phyloP scores from a whole-genome alignment of 306 rosid genomes.

The Benincasa hispida region DNA sequence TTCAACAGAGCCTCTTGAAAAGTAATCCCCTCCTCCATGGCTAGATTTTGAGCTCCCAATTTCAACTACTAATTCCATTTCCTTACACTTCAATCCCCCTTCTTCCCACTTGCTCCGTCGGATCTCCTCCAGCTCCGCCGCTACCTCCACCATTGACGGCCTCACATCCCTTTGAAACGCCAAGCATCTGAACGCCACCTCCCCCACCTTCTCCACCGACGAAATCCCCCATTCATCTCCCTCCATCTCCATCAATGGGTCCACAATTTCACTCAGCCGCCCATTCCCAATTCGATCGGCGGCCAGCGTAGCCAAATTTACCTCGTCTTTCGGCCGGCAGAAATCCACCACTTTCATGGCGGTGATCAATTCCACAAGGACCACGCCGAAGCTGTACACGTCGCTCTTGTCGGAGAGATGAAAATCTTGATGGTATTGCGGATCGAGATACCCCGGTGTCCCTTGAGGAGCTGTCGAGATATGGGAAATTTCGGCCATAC shows the following conservation, averaged over 20 bases:
- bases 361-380: conserved; percentile 72
- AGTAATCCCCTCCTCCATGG: conserved; percentile 19
- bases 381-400: conserved; percentile 89
- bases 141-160: conserved; percentile 86
- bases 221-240: conserved; percentile 36
- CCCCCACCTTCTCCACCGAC: conserved; percentile 59
- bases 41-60: conserved; percentile 16
- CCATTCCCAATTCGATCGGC: conserved; percentile 60
- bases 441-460: conserved; percentile 92
- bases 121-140: conserved; percentile 56
- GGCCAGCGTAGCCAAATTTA: conserved; percentile 63
- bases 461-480: conserved; percentile 96
- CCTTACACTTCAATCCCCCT: conserved; percentile 17
- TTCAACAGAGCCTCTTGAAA: conserved; percentile 59
- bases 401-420: conserved; percentile 93
- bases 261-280: conserved; percentile 51
- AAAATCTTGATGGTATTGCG: conserved; percentile 87
- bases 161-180: conserved; percentile 88
- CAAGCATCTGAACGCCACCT: conserved; percentile 81
- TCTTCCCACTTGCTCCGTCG: conserved; percentile 25
- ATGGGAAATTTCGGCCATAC: conserved; percentile 63
- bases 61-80: conserved; percentile 1
- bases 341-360: conserved; percentile 80
- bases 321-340: conserved; percentile 58
- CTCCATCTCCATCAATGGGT: conserved; percentile 32